Evolutionary conservation across 495 filamentous ascomycete species (phyloP).

Genomic region (Lasiosphaeriaceae sp.): DNA sequence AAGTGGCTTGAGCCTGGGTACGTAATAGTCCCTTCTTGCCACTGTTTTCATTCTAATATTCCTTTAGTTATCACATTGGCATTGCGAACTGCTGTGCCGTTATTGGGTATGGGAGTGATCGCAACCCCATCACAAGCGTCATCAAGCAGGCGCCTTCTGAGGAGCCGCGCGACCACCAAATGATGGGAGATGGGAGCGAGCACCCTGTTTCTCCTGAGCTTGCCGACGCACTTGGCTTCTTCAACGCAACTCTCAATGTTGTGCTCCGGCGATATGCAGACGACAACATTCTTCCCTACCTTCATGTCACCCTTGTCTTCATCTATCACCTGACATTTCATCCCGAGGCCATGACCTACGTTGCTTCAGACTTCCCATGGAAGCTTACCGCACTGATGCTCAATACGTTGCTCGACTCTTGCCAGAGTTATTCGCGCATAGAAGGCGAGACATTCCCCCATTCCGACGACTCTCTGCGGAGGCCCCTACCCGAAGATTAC

Average conservation of each 20-base stretch:
- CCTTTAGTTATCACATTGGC: too few relatives aligned
- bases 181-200: too few relatives aligned
- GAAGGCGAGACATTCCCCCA: conserved; percentile 52
- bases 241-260: too few relatives aligned
- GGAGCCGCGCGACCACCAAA: too few relatives aligned
- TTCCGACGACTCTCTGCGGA: conserved; percentile 38
- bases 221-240: too few relatives aligned
- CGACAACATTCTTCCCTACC: conserved; percentile 56
- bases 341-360: conserved; percentile 41
- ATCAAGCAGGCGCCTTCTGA: too few relatives aligned
- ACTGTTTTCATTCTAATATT: too few relatives aligned
- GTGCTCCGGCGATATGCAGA: conserved; percentile 28
- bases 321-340: conserved; percentile 52
- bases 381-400: conserved; percentile 55
- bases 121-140: too few relatives aligned
- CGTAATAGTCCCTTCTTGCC: neutral
- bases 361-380: conserved; percentile 57
- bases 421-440: conserved; percentile 40
- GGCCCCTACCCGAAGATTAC: conserved; percentile 75
- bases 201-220: too few relatives aligned
- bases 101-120: too few relatives aligned
- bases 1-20: conserved; percentile 63
- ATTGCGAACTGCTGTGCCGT: too few relatives aligned
- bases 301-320: conserved; percentile 66
- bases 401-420: conserved; percentile 51